Evolutionary conservation across 2,329 filamentous ascomycete genomes (phyloP).

Genomic region (Ophiostoma pallidulum): DNA sequence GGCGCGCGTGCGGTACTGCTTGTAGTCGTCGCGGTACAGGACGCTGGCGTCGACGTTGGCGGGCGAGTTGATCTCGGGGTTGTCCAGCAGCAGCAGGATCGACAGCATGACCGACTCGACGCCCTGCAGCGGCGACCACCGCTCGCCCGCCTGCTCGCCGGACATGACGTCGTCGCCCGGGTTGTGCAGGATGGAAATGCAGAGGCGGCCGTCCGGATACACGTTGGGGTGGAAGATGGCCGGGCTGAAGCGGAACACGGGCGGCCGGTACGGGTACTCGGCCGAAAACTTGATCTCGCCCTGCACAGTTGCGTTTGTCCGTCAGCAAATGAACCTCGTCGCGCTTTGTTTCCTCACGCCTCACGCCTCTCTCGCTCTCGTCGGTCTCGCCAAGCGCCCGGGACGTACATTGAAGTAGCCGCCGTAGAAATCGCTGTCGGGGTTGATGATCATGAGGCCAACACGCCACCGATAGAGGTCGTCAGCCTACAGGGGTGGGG

Average conservation of each 20-base stretch:
- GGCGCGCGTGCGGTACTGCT: constrained; percentile 61
- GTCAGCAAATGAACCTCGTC: no score
- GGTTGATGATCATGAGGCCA: constrained; percentile 84
- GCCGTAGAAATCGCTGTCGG: constrained; percentile 83
- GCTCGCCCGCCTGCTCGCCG: constrained; percentile 79
- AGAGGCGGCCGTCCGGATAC: constrained; percentile 80
- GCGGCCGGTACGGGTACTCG: constrained; percentile 85
- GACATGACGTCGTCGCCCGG: constrained; percentile 90
- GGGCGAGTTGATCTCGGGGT: constrained; percentile 85
- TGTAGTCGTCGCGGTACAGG: constrained; percentile 65
- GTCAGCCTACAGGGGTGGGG: no score
- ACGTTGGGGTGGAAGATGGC: constrained; percentile 90
- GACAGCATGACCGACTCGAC: constrained; percentile 93
- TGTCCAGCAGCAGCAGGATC: constrained; percentile 82
- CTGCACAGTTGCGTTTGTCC: no score
- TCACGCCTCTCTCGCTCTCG: no score
- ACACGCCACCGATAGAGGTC: constrained; percentile 83
- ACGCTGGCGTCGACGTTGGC: constrained; percentile 92
- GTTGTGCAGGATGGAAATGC: constrained; percentile 91
- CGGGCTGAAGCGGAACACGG: constrained; percentile 72
- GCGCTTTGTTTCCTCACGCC: no score
- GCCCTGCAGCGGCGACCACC: constrained; percentile 89
- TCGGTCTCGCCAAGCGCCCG: no score
- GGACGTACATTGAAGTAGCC: constrained; percentile 66
- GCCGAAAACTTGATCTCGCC: constrained; percentile 78